phyloP scores from a whole-genome alignment of 2,329 filamentous ascomycete genomes.

The Exophiala mesophila region DNA sequence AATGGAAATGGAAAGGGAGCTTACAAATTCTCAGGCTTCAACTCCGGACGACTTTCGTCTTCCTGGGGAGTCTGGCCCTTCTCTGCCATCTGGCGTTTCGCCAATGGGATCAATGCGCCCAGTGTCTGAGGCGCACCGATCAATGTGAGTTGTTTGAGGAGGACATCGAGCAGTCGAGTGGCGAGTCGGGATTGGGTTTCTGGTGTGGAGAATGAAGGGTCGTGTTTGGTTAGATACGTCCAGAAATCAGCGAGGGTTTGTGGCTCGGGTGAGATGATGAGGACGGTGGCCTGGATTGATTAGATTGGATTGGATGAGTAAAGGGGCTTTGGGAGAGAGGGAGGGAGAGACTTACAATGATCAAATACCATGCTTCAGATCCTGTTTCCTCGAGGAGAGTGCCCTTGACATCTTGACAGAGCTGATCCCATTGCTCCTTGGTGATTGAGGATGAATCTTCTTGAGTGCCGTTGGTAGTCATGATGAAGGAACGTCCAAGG shows the following conservation, averaged over 20 bases:
- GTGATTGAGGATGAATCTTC: too few relatives aligned
- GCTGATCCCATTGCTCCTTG: conserved; percentile 21
- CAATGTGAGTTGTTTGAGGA: conserved; percentile 33
- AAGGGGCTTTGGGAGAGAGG: too few relatives aligned
- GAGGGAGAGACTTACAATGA: conserved; percentile 36
- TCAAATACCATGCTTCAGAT: conserved; percentile 54
- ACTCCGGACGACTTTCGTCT: conserved; percentile 13
- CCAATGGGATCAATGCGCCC: conserved; percentile 29
- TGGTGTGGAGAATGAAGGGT: conserved; percentile 12
- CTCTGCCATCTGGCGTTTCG: conserved; percentile 26
- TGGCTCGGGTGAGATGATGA: conserved; percentile 28
- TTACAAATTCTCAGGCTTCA: conserved; percentile 9
- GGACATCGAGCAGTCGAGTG: conserved; percentile 27
- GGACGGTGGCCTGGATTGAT: conserved; percentile 25
- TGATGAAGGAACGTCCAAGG: too few relatives aligned
- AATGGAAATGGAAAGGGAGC: conserved; percentile 1
- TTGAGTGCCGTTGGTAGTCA: too few relatives aligned
- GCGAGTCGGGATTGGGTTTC: conserved; percentile 16
- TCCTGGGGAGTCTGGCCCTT: conserved; percentile 13
- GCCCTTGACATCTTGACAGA: conserved; percentile 27
- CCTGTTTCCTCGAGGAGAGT: conserved; percentile 47
- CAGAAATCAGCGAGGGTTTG: conserved; percentile 29
- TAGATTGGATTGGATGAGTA: conserved; percentile 6
- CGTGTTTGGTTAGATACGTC: conserved; percentile 25
- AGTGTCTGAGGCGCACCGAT: conserved; percentile 32